Evolutionary conservation across 1,139 yeast species (phyloP).

Genomic region (Hemisphaericaspora xylanilytica): DNA sequence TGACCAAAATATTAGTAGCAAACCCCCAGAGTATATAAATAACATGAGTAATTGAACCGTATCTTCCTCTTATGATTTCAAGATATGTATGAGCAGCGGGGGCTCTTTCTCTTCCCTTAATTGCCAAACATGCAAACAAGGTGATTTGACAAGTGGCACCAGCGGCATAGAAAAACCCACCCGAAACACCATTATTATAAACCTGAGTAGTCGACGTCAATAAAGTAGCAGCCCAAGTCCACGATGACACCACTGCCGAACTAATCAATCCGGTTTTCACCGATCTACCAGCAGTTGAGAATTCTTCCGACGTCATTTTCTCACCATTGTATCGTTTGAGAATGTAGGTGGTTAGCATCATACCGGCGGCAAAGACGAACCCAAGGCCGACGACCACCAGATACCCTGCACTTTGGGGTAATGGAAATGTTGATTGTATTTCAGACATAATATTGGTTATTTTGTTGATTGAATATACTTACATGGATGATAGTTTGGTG

Average conservation of each 20-base stretch:
- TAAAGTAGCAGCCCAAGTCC: constrained; percentile 94
- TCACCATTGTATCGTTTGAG: constrained; percentile 76
- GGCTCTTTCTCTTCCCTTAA: constrained; percentile 55
- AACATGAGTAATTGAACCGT: constrained; percentile 58
- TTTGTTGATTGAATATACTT: too few relatives aligned
- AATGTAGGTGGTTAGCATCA: constrained; percentile 70
- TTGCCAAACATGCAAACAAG: constrained; percentile 51
- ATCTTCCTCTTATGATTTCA: constrained; percentile 52
- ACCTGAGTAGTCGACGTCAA: constrained; percentile 77
- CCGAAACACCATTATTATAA: constrained; percentile 70
- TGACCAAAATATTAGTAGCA: constrained; percentile 83
- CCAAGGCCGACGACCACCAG: constrained; percentile 90
- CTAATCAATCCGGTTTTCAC: constrained; percentile 80
- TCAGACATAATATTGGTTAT: constrained; percentile 2
- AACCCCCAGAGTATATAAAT: constrained; percentile 75
- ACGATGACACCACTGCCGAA: constrained; percentile 83
- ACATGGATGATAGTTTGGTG: too few relatives aligned
- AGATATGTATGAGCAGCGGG: constrained; percentile 59
- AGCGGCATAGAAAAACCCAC: constrained; percentile 51
- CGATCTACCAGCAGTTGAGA: constrained; percentile 82
- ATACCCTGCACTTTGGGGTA: constrained; percentile 82
- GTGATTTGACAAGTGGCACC: constrained; percentile 56
- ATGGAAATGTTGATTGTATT: constrained; percentile 15
- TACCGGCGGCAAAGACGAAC: constrained; percentile 71
- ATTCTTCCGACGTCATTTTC: constrained; percentile 84